Evolutionary conservation across 139 green algal species (phyloP), one percentile per base, ranked within the genome.

Genomic region (Chlorella sp.): DNA sequence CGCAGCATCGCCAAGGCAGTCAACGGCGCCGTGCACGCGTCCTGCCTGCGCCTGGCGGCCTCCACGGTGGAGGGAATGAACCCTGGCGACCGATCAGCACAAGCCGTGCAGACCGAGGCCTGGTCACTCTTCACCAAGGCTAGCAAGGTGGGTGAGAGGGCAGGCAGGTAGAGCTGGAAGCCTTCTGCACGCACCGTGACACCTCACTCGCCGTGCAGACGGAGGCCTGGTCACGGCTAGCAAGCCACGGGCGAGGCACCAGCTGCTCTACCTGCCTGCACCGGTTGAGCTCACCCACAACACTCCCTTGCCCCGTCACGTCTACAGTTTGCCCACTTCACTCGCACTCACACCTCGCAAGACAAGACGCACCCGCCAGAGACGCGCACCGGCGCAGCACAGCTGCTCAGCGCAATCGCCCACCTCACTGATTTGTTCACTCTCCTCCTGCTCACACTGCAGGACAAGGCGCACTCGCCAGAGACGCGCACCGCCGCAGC

Each of bases 51-150:
- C 0, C 67, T 94, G 55, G 80, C 91, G 29, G 82, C 84, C 1
- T 81, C 82, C 1, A 84, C 83, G 4, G 82, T 93, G 35, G 77
- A 82, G 55, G 89, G 85, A 10, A 75, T 93, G 27, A 80, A 82
- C 2, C 62, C 74, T 17, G 33, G 55, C 23, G 89, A 91, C 71
- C 71, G 91, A 60, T 78, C 81, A 23, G 80, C 71, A 0, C 14
- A 69, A 42, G 65, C 74, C 1, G 69, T 88, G 35, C 91, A 94
- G 63, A 67, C 74, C 26, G 88, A 95, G 24, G 87, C 84, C 0
- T 83, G 87, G 55, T 82, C 79, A 32, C 62, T 87, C 2, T 78
- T 83, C 10, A 71, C 85, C 30, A 74, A 61, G 17, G 42, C 69
- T 4, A 31, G 67, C 2, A 86, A 83, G 83, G 88, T 85, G 71